These are phyloP conservation scores for Prunella vulgaris DNA, from an alignment of 257 asterid genomes.

Conservation along the genomic window DNA sequence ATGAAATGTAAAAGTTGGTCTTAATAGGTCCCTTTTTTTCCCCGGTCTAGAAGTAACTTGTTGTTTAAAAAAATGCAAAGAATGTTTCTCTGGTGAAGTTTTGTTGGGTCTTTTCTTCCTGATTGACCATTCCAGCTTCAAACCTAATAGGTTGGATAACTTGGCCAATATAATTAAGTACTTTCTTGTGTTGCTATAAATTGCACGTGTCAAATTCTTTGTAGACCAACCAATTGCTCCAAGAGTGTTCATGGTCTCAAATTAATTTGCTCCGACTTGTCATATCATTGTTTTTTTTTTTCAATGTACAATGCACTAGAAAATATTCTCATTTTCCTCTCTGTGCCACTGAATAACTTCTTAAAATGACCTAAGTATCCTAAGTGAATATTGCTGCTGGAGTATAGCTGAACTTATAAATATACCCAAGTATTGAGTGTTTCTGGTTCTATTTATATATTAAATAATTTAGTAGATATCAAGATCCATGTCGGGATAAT, in stretches of 20 bases:
- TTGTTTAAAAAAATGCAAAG: not conserved
- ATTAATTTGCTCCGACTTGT: not conserved
- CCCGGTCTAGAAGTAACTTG: slow-evolving; percentile 3
- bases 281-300: not conserved
- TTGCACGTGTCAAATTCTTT: not conserved
- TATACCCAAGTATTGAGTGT: not conserved
- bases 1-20: not conserved
- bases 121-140: not conserved
- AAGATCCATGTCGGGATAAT: not conserved
- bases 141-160: not conserved
- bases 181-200: not conserved
- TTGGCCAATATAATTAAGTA: not conserved
- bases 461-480: not conserved
- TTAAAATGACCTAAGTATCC: not conserved
- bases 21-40: not conserved
- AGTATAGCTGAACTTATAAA: not conserved
- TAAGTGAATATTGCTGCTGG: too few relatives aligned
- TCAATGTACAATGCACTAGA: not conserved
- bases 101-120: not conserved
- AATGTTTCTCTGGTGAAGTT: not conserved
- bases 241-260: not conserved
- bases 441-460: not conserved
- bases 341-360: not conserved
- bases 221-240: not conserved
- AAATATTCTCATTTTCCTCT: not conserved